Evolutionary conservation across 257 asterid species (phyloP).

Genomic region (Marsdenia floribunda): DNA sequence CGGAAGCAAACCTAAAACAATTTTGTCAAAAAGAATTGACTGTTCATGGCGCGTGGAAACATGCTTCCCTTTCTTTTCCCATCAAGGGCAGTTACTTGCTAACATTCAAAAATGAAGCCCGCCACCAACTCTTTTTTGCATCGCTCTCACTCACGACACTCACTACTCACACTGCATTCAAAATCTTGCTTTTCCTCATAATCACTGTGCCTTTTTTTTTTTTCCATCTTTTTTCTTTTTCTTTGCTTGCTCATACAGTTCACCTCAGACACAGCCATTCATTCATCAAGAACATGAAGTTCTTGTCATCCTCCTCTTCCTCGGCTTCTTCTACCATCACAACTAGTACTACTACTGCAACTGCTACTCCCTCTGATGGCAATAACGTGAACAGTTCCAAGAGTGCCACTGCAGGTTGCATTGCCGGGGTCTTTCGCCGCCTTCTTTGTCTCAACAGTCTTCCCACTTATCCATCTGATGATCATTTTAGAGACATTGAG

Average conservation of each 20-base stretch:
- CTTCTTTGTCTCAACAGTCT: slow-evolving; percentile 49
- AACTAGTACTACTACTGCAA: slow-evolving; percentile 15
- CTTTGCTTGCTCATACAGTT: background rate
- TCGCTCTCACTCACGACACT: no score
- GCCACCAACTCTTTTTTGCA: slow-evolving; percentile 17
- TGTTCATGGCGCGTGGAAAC: slow-evolving; percentile 27
- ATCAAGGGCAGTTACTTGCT: slow-evolving; percentile 11
- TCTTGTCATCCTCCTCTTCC: slow-evolving; percentile 30
- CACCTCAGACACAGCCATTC: background rate
- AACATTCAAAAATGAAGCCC: slow-evolving; percentile 33
- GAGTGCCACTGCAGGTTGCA: slow-evolving; percentile 28
- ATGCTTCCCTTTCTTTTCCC: slow-evolving; percentile 20
- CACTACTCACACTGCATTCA: slow-evolving; percentile 36
- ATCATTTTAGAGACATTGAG: background rate
- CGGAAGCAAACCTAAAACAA: background rate
- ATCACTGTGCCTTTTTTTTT: slow-evolving; percentile 17
- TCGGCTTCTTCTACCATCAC: slow-evolving; percentile 18
- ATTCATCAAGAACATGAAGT: slow-evolving; percentile 30
- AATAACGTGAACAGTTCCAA: slow-evolving; percentile 10
- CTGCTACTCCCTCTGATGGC: slow-evolving; percentile 8
- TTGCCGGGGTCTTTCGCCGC: slow-evolving; percentile 46
- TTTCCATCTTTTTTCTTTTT: slow-evolving; percentile 1
- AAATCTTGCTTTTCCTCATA: slow-evolving; percentile 21
- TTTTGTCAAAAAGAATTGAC: slow-evolving; percentile 23
- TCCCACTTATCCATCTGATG: slow-evolving; percentile 22